Percentiles rank a stretch among this genome's conserved stretches.
phyloP scores from a whole-genome alignment of 2,329 filamentous ascomycete genomes.

The Harringtonia lauricola region DNA sequence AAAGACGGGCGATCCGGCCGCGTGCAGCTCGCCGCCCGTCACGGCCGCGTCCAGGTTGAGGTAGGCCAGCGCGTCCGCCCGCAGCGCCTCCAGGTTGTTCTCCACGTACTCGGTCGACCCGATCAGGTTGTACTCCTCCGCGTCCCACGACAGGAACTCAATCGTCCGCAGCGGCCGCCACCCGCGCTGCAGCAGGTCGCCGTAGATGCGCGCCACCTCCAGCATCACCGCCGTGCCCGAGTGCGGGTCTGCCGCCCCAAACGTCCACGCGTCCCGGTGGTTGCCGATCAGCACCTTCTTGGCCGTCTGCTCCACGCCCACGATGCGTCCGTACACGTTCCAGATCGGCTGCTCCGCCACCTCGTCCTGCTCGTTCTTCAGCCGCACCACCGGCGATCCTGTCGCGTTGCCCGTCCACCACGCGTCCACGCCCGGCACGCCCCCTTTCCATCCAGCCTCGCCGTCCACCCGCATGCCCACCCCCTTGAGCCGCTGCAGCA shows the following conservation, averaged over 20 bases:
- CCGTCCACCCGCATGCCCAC: constrained; percentile 58
- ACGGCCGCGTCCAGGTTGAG: constrained; percentile 85
- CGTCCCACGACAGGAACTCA: constrained; percentile 96
- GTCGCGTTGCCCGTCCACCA: constrained; percentile 77
- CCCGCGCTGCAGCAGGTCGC: constrained; percentile 61
- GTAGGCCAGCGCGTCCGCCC: constrained; percentile 70
- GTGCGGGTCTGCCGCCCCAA: constrained; percentile 76
- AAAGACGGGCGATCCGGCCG: constrained; percentile 72
- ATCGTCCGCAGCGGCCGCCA: constrained; percentile 93
- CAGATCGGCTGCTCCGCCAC: constrained; percentile 73
- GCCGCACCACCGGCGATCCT: constrained; percentile 62
- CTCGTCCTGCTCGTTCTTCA: constrained; percentile 83
- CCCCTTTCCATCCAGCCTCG: constrained; percentile 64
- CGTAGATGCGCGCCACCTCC: constrained; percentile 78
- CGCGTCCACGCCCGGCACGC: constrained; percentile 60
- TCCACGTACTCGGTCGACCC: constrained; percentile 95
- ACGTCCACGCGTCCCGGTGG: constrained; percentile 86
- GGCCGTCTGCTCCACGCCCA: constrained; percentile 70
- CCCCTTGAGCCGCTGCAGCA: constrained; percentile 67
- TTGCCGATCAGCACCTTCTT: constrained; percentile 87
- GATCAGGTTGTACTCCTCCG: constrained; percentile 81
- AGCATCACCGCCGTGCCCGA: constrained; percentile 86
- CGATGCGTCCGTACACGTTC: constrained; percentile 79
- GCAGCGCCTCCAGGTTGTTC: constrained; percentile 62
- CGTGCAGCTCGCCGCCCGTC: constrained; percentile 62